A percentile compares a stretch with the other conserved stretches of the same genome.
phyloP scores from a whole-genome alignment of 345 rosid species.

The Reutealis trisperma region DNA sequence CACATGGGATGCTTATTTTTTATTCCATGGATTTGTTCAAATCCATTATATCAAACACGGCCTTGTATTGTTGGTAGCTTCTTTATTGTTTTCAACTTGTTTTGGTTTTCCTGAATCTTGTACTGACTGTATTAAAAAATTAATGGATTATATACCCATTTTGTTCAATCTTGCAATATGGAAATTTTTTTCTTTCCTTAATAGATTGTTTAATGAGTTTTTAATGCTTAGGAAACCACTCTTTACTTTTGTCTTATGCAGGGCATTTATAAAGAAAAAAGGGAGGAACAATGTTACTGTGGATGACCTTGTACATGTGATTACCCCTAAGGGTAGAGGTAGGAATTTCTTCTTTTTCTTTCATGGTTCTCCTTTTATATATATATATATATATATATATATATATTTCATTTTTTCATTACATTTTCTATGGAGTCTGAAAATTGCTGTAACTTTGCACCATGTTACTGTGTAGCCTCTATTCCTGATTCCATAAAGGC shows the following conservation, averaged over 20 bases:
- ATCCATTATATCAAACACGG: too few relatives aligned
- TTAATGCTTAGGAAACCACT: not conserved
- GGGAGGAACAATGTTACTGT: conserved; percentile 74
- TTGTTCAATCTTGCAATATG: not conserved
- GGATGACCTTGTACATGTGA: conserved; percentile 75
- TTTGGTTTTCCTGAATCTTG: too few relatives aligned
- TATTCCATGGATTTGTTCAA: too few relatives aligned
- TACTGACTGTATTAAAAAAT: not conserved
- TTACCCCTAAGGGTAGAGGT: conserved; percentile 93
- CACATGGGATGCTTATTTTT: too few relatives aligned
- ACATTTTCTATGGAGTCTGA: not conserved
- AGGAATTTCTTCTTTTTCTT: not conserved
- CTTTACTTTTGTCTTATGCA: conserved; percentile 14
- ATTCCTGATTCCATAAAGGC: conserved; percentile 71
- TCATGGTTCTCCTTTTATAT: not conserved
- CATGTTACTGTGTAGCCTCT: conserved; percentile 45
- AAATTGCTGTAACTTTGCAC: conserved; percentile 7
- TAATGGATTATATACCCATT: not conserved
- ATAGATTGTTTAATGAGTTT: not conserved
- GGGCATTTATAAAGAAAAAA: conserved; percentile 74
- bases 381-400: not conserved
- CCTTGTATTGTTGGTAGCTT: not conserved
- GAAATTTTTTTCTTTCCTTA: too few relatives aligned
- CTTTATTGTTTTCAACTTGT: not conserved
- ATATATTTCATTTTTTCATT: not conserved